A percentile compares a stretch with the other conserved stretches of the same genome.
phyloP scores from a whole-genome alignment of 1,139 yeast genomes.

The Saccharomycopsis crataegensis region DNA sequence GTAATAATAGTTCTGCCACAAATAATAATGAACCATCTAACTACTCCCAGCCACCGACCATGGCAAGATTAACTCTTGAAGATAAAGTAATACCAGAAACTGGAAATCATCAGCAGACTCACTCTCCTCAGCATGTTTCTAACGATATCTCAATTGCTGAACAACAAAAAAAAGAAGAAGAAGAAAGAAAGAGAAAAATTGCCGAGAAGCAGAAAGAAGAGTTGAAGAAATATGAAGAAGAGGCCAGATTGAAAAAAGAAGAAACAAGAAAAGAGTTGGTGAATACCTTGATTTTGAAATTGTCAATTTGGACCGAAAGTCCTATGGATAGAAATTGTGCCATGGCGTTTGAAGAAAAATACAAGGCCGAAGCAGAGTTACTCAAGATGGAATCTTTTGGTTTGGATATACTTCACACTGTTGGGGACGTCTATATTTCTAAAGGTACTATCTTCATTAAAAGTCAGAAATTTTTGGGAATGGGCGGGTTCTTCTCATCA shows the following conservation, averaged over 20 bases:
- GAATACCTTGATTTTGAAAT: conserved; percentile 53
- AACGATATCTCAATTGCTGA: too few species aligned
- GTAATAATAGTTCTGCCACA: not conserved
- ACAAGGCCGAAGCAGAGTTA: conserved; percentile 76
- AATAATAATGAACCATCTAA: not conserved
- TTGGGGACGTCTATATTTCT: conserved; percentile 69
- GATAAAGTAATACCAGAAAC: not conserved
- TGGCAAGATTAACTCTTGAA: not conserved
- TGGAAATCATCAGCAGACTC: not conserved
- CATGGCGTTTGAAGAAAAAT: conserved; percentile 60
- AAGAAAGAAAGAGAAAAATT: conserved; percentile 32
- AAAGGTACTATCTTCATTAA: conserved; percentile 54
- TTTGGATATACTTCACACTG: conserved; percentile 77
- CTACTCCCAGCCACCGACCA: not conserved
- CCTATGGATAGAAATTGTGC: conserved; percentile 64
- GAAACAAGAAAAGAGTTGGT: conserved; percentile 64
- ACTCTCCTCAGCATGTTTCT: too few species aligned
- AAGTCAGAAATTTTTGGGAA: conserved; percentile 70
- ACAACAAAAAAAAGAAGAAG: conserved; percentile 22
- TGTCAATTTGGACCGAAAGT: conserved; percentile 79
- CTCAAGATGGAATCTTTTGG: conserved; percentile 94
- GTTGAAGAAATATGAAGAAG: conserved; percentile 72
- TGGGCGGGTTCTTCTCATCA: conserved; percentile 79
- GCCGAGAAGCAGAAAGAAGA: conserved; percentile 43
- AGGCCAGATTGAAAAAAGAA: conserved; percentile 61